phyloP scores from a whole-genome alignment of 805 yeast species.

The Deakozyma indianensis region DNA sequence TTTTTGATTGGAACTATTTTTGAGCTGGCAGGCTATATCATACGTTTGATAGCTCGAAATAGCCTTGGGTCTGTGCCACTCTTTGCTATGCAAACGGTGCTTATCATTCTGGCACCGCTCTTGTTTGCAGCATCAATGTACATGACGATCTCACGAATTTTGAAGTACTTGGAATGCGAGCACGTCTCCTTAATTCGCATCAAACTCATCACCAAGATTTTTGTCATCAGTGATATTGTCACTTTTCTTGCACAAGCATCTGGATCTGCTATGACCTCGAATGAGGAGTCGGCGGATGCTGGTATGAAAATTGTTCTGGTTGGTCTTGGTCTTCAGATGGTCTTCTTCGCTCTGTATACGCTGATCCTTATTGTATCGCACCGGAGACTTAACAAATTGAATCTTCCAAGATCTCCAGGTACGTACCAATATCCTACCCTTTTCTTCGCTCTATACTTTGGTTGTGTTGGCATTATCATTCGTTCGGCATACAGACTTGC shows the following conservation, averaged over 20 bases:
- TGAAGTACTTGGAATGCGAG: background rate
- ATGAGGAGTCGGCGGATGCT: background rate
- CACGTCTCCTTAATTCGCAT: background rate
- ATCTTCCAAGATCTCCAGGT: background rate
- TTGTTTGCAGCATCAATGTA: conserved; percentile 1
- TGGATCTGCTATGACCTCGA: background rate
- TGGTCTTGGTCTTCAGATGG: background rate
- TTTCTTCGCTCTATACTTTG: background rate
- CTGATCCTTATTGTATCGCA: background rate
- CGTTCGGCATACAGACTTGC: background rate
- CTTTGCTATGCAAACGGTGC: background rate
- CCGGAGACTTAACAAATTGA: background rate
- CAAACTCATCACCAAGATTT: background rate
- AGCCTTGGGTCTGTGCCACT: background rate
- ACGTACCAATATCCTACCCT: background rate
- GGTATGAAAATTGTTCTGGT: background rate
- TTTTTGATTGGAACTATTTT: background rate
- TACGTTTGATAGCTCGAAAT: background rate
- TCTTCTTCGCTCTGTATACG: background rate
- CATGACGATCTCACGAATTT: background rate
- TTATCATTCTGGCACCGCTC: background rate
- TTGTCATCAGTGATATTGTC: background rate
- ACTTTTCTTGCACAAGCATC: background rate
- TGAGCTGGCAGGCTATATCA: background rate
- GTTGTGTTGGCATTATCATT: background rate